Evolutionary conservation across 2,329 filamentous ascomycete species (phyloP), one percentile per base, ranked within the genome.

Genomic region (Ophiostoma himal-ulmi): DNA sequence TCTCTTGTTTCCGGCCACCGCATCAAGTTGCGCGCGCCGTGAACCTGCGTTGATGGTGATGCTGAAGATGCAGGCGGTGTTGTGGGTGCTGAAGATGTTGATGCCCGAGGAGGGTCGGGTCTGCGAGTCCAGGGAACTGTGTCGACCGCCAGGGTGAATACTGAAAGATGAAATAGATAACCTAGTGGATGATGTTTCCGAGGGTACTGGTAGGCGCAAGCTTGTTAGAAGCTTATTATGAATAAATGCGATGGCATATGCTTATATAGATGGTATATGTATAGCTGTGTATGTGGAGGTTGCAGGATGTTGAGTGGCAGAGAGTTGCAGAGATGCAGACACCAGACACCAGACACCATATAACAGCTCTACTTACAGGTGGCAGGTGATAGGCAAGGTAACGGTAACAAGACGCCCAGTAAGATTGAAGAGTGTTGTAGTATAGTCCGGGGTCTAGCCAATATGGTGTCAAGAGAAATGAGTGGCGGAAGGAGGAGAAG

Each of bases 91-190:
- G 60, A 34, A 20, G 60, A 8, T n/a, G 60, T 11, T 41, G 20
- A 34, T 62, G 57, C 57, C 57, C 57, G 57, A 62, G 52, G 1
- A 14, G 52, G 14, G 44, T 48, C 44, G 20, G 3, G 57, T n/a
- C 36, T 39, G 62, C 62, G 34, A 20, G 62, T 65, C 74, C 74
- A 73, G 69, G 72, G 60, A 71, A 70, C 68, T 57, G 74, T 73
- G 71, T 74, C 72, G 75, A 75, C 74, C 74, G 75, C 75, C 75
- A 76, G 72, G 68, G 73, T 72, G 74, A 71, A 71, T 20, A 5
- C 10, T 57, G n/a, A 54, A 10, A n/a, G 48, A 26, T 26, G 10
- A 10, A n/a, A 26, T 57, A 57, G 30, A 57, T 54, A 4, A 1
- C 4, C n/a, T 3, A 26, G n/a, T 57, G 52, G 22, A 39, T 64